These are phyloP conservation scores for Eimeria praecox DNA, from an alignment of 169 alveolate genomes.

Conservation along the genomic window DNA sequence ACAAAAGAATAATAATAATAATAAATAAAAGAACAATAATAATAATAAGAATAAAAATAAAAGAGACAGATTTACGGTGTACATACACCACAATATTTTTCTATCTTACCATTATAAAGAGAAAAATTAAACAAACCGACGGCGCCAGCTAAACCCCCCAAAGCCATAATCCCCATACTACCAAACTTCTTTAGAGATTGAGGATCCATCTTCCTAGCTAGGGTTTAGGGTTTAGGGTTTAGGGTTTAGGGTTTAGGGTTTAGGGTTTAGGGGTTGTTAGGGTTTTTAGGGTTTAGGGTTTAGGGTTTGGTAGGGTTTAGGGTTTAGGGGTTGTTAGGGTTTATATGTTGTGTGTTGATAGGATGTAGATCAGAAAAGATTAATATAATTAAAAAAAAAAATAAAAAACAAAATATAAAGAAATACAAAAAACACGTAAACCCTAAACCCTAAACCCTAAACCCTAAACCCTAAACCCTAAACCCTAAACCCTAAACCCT, in stretches of 20 bases:
- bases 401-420: no score
- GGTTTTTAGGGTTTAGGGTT: not conserved
- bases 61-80: not conserved
- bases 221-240: slow-evolving; percentile 3
- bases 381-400: no score
- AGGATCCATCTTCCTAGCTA: slow-evolving; percentile 22
- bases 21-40: no score
- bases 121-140: slow-evolving; percentile 69
- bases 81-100: no score
- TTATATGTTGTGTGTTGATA: no score
- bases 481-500: slow-evolving; percentile 2
- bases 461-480: slow-evolving; percentile 10
- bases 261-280: not conserved
- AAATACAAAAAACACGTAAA: no score
- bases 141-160: slow-evolving; percentile 70
- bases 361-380: no score
- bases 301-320: no score
- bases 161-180: slow-evolving; percentile 53
- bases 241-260: slow-evolving; percentile 3
- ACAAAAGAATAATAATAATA: not conserved
- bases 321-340: not conserved
- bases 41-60: not conserved
- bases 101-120: no score
- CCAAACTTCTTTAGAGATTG: slow-evolving; percentile 32
- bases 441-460: no score